Conservation (phyloP, 2,329 filamentous ascomycete genomes). For the Monilinia fructicola region DNA sequence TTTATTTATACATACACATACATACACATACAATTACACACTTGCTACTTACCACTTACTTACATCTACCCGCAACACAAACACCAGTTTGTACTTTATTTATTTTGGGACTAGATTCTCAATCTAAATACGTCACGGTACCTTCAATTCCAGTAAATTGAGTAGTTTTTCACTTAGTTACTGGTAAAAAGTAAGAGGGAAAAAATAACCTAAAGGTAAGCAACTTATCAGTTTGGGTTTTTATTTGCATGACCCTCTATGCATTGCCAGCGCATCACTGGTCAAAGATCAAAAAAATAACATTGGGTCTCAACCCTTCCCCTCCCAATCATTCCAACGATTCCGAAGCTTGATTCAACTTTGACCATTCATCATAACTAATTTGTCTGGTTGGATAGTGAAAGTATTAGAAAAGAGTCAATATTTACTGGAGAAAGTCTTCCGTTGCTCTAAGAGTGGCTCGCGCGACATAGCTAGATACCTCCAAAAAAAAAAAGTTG, state of each 20-base stretch:
- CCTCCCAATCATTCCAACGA: conserved; percentile 35
- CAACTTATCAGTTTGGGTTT: conserved; percentile 26
- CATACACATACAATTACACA: not conserved
- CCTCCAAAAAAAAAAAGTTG: conserved; percentile 21
- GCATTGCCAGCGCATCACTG: conserved; percentile 42
- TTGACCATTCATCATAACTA: conserved; percentile 37
- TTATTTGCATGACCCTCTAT: conserved; percentile 34
- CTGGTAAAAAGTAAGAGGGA: conserved; percentile 31
- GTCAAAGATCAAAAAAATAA: conserved; percentile 36
- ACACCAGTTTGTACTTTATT: conserved; percentile 10
- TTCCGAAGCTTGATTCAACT: conserved; percentile 28
- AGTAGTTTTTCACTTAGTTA: conserved; percentile 18
- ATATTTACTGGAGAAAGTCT: conserved; percentile 35
- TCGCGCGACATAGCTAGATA: conserved; percentile 32
- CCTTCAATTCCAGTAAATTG: conserved; percentile 16
- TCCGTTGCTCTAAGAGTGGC: conserved; percentile 30
- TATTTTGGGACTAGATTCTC: conserved; percentile 20
- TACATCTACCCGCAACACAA: conserved; percentile 20
- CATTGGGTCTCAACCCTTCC: conserved; percentile 33
- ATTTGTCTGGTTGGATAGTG: conserved; percentile 40
- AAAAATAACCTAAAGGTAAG: conserved; percentile 35
- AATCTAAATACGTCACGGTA: conserved; percentile 30
- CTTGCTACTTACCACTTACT: no score
- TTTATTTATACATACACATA: conserved; percentile 1
- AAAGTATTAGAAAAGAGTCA: conserved; percentile 26